Evolutionary conservation across 2,329 filamentous ascomycete genomes (phyloP), one percentile per base, ranked within the genome.

Genomic region (Metarhizium sp.): DNA sequence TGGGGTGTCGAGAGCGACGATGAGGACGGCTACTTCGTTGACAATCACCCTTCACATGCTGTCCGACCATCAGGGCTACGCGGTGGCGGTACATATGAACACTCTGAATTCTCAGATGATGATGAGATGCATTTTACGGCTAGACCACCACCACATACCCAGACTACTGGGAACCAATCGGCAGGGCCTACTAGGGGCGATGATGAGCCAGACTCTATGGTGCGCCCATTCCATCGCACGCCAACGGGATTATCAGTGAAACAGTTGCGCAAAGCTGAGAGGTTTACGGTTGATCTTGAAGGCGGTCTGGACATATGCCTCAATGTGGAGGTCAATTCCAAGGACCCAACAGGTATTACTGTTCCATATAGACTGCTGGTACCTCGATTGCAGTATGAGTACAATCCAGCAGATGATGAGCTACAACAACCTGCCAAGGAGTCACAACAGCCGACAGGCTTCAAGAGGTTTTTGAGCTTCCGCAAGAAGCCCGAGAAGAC

Each of bases 261-360:
- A 65, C 78, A 86, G 61, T 73, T 79, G 61, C 78, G 77, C 62
- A 78, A 79, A 59, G 69, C 75, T 2, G 75, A 78, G 45, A 75
- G 75, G 18, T 75, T 76, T 47, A 78, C 81, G 10, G 81, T 97
- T 57, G 84, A 96, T 65, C 77, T 96, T 0, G 83, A 94, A 66
- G 87, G 87, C 34, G 91, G 90, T 0, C 75, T 99, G 10, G 91
- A 96, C 61, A 86, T 99, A 40, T 88, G 84, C 52, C 72, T 99
- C 47, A 96, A 96, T 63, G 84, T 96, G 59, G 94, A 99, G 72
- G 84, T 96, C 58, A 91, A 87, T 63, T 81, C 88, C 48, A 84
- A 83, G 59, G 91, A 99, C 63, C 92, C 94, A 0, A 80, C 88
- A 0, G 95, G 94, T 14, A 90, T 90, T 60, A 99, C 94, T 0